Conservation (phyloP, 2,329 filamentous ascomycete species). For the Rhynchosporium agropyri region DNA sequence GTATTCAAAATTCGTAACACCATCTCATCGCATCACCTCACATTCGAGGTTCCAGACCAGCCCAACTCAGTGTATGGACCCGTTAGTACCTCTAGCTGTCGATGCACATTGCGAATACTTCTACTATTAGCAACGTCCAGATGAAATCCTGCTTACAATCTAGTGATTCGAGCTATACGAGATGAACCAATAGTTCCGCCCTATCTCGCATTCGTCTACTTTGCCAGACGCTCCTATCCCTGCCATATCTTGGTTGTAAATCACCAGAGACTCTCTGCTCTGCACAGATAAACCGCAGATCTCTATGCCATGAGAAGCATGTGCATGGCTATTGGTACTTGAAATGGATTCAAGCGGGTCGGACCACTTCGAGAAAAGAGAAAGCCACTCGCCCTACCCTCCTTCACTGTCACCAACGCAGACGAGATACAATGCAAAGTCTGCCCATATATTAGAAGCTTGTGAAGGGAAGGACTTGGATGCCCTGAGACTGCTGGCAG, state of each 20-base stretch:
- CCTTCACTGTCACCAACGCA: slow-evolving; percentile 17
- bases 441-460: slow-evolving; percentile 57
- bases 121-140: no score
- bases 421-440: slow-evolving; percentile 42
- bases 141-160: no score
- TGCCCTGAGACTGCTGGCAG: slow-evolving; percentile 59
- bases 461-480: slow-evolving; percentile 61
- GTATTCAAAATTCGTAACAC: no score
- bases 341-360: slow-evolving; percentile 36
- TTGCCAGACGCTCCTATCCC: neutral
- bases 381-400: slow-evolving; percentile 15
- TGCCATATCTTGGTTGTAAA: neutral
- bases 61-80: no score
- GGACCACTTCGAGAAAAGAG: slow-evolving; percentile 28
- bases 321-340: slow-evolving; percentile 13
- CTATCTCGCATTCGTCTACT: neutral
- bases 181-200: no score
- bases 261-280: neutral
- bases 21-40: no score
- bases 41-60: no score
- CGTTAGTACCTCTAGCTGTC: no score
- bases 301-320: slow-evolving; percentile 7
- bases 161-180: no score
- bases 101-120: no score
- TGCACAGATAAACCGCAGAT: neutral